Percentiles rank a stretch among this genome's conserved stretches.
Conservation (phyloP, 495 filamentous ascomycete species). For the Penicillium silybi region DNA sequence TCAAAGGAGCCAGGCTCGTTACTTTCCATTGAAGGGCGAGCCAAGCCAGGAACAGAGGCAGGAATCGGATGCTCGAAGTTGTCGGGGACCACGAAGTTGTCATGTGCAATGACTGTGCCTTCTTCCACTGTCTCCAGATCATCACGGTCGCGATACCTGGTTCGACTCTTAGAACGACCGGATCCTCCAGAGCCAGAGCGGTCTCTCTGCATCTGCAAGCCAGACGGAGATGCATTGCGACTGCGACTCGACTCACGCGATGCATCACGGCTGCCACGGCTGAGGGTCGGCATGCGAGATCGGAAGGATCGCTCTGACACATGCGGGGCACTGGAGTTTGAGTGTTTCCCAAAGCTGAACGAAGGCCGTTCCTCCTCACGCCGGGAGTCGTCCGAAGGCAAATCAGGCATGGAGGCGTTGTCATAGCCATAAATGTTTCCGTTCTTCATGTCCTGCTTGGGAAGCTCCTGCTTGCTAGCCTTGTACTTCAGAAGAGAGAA, state of each 20-base stretch:
- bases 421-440: constrained; percentile 71
- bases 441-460: constrained; percentile 56
- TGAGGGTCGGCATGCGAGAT: constrained; percentile 31
- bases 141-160: constrained; percentile 42
- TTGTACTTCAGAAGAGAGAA: constrained; percentile 68
- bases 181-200: constrained; percentile 61
- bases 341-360: constrained; percentile 32
- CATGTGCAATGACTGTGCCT: constrained; percentile 25
- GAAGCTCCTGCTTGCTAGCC: constrained; percentile 57
- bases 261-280: constrained; percentile 36
- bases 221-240: constrained; percentile 36
- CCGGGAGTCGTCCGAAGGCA: constrained; percentile 39
- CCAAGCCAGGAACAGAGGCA: constrained; percentile 28
- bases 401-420: constrained; percentile 50
- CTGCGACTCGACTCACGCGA: constrained; percentile 41
- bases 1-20: constrained; percentile 30
- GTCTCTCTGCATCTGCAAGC: too few species aligned
- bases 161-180: constrained; percentile 53
- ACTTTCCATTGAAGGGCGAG: constrained; percentile 40
- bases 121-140: constrained; percentile 42
- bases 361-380: constrained; percentile 43
- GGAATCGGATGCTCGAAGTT: constrained; percentile 25
- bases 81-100: constrained; percentile 23
- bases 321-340: constrained; percentile 43
- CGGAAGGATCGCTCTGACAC: constrained; percentile 31